These are phyloP conservation scores for Suhomyces vadensis DNA, from an alignment of 805 yeast genomes.

Conservation along the genomic window DNA sequence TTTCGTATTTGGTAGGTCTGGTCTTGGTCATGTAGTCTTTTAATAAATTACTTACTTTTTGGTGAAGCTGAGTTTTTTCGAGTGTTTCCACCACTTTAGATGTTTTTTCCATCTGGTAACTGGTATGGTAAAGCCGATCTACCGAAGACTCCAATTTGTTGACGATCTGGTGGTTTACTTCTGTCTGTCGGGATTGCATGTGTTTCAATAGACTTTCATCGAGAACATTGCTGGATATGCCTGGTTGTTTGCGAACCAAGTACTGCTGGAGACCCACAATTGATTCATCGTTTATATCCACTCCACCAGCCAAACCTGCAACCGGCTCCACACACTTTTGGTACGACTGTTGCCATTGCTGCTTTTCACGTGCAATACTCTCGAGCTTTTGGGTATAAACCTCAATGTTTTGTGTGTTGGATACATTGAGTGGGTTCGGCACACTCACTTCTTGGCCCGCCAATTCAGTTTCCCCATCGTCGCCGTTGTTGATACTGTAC, in stretches of 20 bases:
- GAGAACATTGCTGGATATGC: conserved; percentile 15
- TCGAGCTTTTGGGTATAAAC: conserved; percentile 46
- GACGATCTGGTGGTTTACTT: conserved; percentile 16
- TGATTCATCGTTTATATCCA: background rate
- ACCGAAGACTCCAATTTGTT: conserved; percentile 27
- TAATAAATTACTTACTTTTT: conserved; percentile 21
- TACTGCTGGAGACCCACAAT: conserved; percentile 8
- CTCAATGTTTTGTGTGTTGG: conserved; percentile 50
- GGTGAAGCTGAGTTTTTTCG: conserved; percentile 18
- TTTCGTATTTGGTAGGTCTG: conserved; percentile 13
- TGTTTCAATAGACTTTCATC: conserved; percentile 16
- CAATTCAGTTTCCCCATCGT: conserved; percentile 20
- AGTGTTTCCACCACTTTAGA: conserved; percentile 23
- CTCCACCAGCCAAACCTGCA: background rate
- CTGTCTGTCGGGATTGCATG: conserved; percentile 12
- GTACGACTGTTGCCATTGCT: conserved; percentile 45
- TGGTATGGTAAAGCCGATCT: conserved; percentile 39
- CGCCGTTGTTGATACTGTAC: conserved; percentile 45
- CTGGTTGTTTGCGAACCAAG: conserved; percentile 1
- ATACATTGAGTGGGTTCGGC: conserved; percentile 62
- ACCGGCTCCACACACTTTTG: conserved; percentile 19
- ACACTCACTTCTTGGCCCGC: conserved; percentile 34
- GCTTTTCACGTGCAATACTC: conserved; percentile 47
- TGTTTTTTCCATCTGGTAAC: conserved; percentile 29
- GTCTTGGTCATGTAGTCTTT: conserved; percentile 22